Percentiles rank a stretch among this genome's conserved stretches.
Conservation (phyloP, 768 basidiomycete species). For the Tricholoma hemisulphureum region DNA sequence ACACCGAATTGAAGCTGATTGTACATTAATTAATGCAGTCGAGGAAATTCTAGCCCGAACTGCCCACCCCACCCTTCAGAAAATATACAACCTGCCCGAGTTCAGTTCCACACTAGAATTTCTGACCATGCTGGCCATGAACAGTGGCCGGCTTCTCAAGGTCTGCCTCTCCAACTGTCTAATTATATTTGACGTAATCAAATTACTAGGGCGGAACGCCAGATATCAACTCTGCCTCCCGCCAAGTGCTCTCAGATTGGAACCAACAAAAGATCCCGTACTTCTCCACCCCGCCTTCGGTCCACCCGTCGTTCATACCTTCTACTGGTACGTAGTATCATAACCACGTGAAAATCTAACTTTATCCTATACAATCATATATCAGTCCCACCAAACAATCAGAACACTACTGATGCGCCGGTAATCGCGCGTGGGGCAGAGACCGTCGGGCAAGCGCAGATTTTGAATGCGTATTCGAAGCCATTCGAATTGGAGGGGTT, state of each 20-base stretch:
- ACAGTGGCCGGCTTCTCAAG: conserved; percentile 80
- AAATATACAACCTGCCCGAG: conserved; percentile 81
- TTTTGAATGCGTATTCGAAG: conserved; percentile 65
- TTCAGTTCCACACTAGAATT: conserved; percentile 77
- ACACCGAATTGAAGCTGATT: background rate
- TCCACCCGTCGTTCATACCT: conserved; percentile 78
- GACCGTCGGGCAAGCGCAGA: conserved; percentile 77
- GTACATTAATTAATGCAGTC: conserved; percentile 44
- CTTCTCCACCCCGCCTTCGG: conserved; percentile 71
- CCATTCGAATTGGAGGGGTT: conserved; percentile 81
- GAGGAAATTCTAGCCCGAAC: conserved; percentile 84
- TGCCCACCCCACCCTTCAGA: conserved; percentile 65
- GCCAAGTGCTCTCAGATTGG: conserved; percentile 87
- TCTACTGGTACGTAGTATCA: conserved; percentile 35
- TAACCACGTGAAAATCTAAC: background rate
- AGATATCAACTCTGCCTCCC: conserved; percentile 78
- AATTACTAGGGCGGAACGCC: conserved; percentile 79
- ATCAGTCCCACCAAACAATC: conserved; percentile 24
- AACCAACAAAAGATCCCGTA: conserved; percentile 95
- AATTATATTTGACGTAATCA: background rate
- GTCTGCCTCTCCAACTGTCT: conserved; percentile 31
- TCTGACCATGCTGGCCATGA: conserved; percentile 85
- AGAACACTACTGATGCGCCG: conserved; percentile 24
- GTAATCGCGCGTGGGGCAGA: conserved; percentile 71
- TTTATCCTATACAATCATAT: background rate